Percentiles rank a stretch among this genome's conserved stretches.
phyloP scores from a whole-genome alignment of 768 basidiomycete species.

The Auriscalpium microsporum region DNA sequence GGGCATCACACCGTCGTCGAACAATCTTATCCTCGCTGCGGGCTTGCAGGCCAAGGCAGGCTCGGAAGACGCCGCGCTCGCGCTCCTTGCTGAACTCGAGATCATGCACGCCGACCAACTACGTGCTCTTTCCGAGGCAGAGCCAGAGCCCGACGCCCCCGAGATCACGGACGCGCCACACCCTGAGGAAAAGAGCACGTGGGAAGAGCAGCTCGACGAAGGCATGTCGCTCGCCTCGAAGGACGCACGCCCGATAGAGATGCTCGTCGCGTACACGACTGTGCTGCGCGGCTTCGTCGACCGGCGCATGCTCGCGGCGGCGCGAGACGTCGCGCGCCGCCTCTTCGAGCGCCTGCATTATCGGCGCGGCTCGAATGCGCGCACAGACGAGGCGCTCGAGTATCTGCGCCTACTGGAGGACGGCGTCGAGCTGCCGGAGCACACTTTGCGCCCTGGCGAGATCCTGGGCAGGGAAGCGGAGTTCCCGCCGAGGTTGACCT shows the following conservation, averaged over 20 bases:
- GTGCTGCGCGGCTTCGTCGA: constrained; percentile 31
- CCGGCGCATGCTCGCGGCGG: constrained; percentile 21
- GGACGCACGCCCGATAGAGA: constrained; percentile 14
- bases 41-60: constrained; percentile 36
- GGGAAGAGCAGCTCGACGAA: not conserved
- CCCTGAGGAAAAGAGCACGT: not conserved
- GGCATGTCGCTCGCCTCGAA: not conserved
- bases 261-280: constrained; percentile 29
- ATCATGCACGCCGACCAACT: not conserved
- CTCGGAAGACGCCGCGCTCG: constrained; percentile 27
- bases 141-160: too few species aligned
- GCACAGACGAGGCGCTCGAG: constrained; percentile 1
- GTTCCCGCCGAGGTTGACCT: too few species aligned
- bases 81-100: constrained; percentile 37
- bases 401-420: not conserved
- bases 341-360: constrained; percentile 19
- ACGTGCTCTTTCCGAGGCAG: too few species aligned
- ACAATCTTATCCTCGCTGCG: constrained; percentile 45
- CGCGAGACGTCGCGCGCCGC: constrained; percentile 24
- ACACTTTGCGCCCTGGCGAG: too few species aligned
- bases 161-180: not conserved
- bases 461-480: too few species aligned
- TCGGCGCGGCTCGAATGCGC: constrained; percentile 14
- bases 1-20: constrained; percentile 35
- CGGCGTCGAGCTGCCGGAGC: not conserved